phyloP scores from a whole-genome alignment of 2,329 filamentous ascomycete genomes.

The Rhytidhysteron rufulum region DNA sequence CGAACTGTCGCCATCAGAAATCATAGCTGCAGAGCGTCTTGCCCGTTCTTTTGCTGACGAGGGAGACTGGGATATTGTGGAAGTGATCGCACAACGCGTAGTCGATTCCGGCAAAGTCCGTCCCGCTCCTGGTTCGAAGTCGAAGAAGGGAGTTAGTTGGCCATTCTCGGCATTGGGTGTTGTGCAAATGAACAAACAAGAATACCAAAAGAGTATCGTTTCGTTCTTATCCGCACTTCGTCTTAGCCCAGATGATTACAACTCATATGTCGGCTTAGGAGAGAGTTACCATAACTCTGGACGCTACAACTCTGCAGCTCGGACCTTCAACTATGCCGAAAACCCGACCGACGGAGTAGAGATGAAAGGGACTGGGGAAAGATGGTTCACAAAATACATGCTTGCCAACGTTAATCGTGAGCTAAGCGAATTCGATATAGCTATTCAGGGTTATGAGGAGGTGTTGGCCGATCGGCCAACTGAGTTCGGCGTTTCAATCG shows the following conservation, averaged over 20 bases:
- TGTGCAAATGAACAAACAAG: conserved; percentile 90
- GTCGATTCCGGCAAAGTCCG: conserved; percentile 93
- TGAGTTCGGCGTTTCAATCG: conserved; percentile 85
- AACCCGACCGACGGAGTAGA: conserved; percentile 61
- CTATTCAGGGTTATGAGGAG: conserved; percentile 69
- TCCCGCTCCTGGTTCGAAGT: conserved; percentile 88
- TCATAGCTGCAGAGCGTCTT: conserved; percentile 81
- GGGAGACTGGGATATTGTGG: conserved; percentile 94
- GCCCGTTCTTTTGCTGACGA: conserved; percentile 83
- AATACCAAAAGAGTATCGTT: conserved; percentile 81
- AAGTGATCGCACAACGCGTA: conserved; percentile 83
- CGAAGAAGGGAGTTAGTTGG: conserved; percentile 91
- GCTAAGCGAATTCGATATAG: conserved; percentile 82
- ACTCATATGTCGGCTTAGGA: conserved; percentile 94
- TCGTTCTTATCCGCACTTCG: conserved; percentile 88
- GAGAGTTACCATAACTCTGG: conserved; percentile 96
- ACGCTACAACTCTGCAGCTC: conserved; percentile 87
- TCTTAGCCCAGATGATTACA: conserved; percentile 80
- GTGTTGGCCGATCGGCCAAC: conserved; percentile 65
- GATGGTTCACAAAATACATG: conserved; percentile 97
- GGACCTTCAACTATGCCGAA: conserved; percentile 83
- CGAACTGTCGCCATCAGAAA: conserved; percentile 82
- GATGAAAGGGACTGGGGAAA: conserved; percentile 60
- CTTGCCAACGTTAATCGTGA: conserved; percentile 92
- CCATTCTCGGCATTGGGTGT: conserved; percentile 91